phyloP scores from a whole-genome alignment of 208 protist genomes.

The Crithidia mellificae region DNA sequence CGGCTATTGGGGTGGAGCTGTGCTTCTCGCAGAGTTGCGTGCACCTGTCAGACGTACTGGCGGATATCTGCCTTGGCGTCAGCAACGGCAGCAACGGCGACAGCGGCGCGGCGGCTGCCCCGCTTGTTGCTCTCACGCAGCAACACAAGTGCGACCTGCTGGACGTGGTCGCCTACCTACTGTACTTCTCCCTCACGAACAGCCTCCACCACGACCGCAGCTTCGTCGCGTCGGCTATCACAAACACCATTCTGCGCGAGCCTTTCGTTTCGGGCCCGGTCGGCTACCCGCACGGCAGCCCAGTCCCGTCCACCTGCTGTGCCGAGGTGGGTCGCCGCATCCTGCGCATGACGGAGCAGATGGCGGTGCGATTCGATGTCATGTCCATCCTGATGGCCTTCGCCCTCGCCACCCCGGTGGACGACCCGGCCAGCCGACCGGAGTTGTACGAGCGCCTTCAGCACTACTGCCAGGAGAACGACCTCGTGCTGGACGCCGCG shows the following conservation, averaged over 20 bases:
- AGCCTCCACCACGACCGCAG: constrained; percentile 29
- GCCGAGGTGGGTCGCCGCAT: constrained; percentile 40
- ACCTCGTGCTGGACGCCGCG: constrained; percentile 45
- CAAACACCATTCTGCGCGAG: constrained; percentile 58
- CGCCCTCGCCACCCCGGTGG: constrained; percentile 52
- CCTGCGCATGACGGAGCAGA: constrained; percentile 48
- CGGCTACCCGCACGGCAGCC: constrained; percentile 78
- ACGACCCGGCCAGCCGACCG: constrained; percentile 41
- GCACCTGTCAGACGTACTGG: constrained; percentile 42
- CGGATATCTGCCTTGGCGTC: constrained; percentile 34
- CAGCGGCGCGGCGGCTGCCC: not conserved
- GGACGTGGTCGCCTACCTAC: constrained; percentile 52
- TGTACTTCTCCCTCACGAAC: constrained; percentile 64
- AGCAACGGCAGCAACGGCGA: not conserved
- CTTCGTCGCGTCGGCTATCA: constrained; percentile 46
- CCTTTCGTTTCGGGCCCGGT: constrained; percentile 58
- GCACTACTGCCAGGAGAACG: constrained; percentile 57
- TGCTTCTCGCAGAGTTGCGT: constrained; percentile 43
- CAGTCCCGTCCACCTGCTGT: constrained; percentile 26
- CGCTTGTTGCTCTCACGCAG: constrained; percentile 11
- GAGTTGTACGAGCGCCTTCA: constrained; percentile 51
- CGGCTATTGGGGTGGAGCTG: constrained; percentile 39
- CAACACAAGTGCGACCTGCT: constrained; percentile 50
- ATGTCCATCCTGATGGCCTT: constrained; percentile 61
- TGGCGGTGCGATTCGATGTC: constrained; percentile 67